phyloP scores from a whole-genome alignment of 257 asterid species.

The Nicotiana undulata region DNA sequence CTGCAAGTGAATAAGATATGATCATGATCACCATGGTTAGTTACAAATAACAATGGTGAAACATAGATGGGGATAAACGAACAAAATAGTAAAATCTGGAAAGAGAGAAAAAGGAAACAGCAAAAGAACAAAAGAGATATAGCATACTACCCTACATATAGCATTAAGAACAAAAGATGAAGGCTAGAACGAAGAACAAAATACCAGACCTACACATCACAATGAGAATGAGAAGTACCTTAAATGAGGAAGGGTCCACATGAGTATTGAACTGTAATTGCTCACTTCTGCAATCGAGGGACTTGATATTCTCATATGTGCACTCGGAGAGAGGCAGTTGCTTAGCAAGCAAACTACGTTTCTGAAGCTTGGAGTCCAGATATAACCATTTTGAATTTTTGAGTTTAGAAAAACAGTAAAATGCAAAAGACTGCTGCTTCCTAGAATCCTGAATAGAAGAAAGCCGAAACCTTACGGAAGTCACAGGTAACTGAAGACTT shows the following conservation, averaged over 20 bases:
- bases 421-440: constrained; percentile 57
- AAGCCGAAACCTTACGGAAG: constrained; percentile 66
- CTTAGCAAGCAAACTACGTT: constrained; percentile 46
- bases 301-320: constrained; percentile 69
- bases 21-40: constrained; percentile 24
- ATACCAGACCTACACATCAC: not conserved
- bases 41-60: constrained; percentile 1
- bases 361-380: constrained; percentile 62
- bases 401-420: constrained; percentile 58
- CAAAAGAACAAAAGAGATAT: not conserved
- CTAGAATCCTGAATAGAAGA: constrained; percentile 43
- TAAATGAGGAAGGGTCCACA: constrained; percentile 28
- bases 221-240: constrained; percentile 37
- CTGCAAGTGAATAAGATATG: constrained; percentile 16
- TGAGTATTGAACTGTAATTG: constrained; percentile 27
- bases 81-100: constrained; percentile 4
- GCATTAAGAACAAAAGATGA: not conserved
- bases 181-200: not conserved
- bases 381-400: constrained; percentile 53
- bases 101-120: constrained; percentile 4
- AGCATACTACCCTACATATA: not conserved
- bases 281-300: constrained; percentile 38
- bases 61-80: constrained; percentile 2
- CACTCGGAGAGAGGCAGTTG: constrained; percentile 69
- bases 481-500: constrained; percentile 58